Evolutionary conservation across 352 stramenopile species (phyloP).

Genomic region (Pythium sp.): DNA sequence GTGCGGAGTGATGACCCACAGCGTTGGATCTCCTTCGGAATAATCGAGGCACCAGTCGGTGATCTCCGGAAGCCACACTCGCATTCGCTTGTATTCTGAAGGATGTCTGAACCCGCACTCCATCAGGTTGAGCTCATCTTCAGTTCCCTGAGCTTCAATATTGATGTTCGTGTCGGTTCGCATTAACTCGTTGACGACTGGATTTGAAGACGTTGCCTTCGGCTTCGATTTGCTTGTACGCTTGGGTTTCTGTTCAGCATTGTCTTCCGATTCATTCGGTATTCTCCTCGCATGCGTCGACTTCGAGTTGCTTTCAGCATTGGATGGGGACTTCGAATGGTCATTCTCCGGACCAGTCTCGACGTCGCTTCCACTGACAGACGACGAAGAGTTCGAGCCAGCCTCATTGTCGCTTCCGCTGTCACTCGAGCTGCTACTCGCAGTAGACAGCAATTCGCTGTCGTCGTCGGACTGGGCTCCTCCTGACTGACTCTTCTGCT

Average conservation of each 20-base stretch:
- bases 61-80: slow-evolving; percentile 83
- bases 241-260: slow-evolving; percentile 3
- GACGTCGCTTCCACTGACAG: slow-evolving; percentile 28
- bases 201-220: slow-evolving; percentile 23
- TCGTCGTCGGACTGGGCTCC: slow-evolving; percentile 29
- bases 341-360: slow-evolving; percentile 25
- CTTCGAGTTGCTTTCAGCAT: slow-evolving; percentile 4
- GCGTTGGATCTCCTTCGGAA: slow-evolving; percentile 75
- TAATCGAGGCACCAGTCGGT: slow-evolving; percentile 88
- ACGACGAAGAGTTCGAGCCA: slow-evolving; percentile 39
- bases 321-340: neutral
- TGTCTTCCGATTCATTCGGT: slow-evolving; percentile 1
- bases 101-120: slow-evolving; percentile 81
- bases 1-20: slow-evolving; percentile 82
- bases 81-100: slow-evolving; percentile 48
- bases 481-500: slow-evolving; percentile 28
- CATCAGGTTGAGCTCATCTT: slow-evolving; percentile 73
- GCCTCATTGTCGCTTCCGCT: slow-evolving; percentile 53
- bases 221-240: slow-evolving; percentile 15
- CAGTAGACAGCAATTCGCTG: slow-evolving; percentile 41
- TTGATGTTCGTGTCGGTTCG: slow-evolving; percentile 54
- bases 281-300: neutral
- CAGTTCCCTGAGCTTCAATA: slow-evolving; percentile 43
- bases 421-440: slow-evolving; percentile 51
- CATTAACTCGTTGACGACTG: slow-evolving; percentile 74